These are phyloP conservation scores for Aspergillus texensis DNA, from an alignment of 2,329 filamentous ascomycete genomes.

Conservation along the genomic window DNA sequence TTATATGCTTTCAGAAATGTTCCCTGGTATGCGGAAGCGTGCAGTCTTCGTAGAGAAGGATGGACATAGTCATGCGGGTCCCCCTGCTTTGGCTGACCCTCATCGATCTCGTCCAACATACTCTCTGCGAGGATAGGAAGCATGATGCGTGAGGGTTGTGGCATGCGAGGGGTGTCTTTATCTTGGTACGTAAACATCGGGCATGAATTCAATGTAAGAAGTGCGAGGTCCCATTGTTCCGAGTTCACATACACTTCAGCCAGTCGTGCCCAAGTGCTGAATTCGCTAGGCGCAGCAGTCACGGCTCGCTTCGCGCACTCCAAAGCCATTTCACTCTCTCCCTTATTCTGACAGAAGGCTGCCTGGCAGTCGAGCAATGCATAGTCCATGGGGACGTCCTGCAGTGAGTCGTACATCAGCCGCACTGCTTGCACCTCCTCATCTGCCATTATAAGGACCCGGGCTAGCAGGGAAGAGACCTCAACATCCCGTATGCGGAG, in stretches of 20 bases:
- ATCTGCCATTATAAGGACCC: conserved; percentile 89
- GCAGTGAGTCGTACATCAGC: conserved; percentile 81
- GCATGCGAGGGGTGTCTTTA: conserved; percentile 93
- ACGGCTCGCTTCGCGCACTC: conserved; percentile 94
- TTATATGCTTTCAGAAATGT: conserved; percentile 95
- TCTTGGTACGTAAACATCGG: conserved; percentile 99
- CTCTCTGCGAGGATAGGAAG: conserved; percentile 87
- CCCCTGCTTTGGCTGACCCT: conserved; percentile 72
- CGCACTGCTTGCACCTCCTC: conserved; percentile 96
- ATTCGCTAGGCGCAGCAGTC: conserved; percentile 93
- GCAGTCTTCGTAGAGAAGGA: conserved; percentile 79
- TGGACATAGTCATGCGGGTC: conserved; percentile 85
- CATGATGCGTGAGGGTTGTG: conserved; percentile 83
- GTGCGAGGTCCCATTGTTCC: conserved; percentile 94
- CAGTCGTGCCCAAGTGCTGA: conserved; percentile 91
- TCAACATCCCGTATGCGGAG: conserved; percentile 87
- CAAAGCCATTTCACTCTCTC: conserved; percentile 80
- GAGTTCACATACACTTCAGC: conserved; percentile 91
- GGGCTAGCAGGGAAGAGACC: conserved; percentile 87
- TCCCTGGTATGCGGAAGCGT: conserved; percentile 87
- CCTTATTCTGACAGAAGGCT: conserved; percentile 86
- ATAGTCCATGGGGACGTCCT: conserved; percentile 96
- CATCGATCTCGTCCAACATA: conserved; percentile 92
- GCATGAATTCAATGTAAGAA: conserved; percentile 95
- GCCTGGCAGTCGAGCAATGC: conserved; percentile 94